A percentile compares a stretch with the other conserved stretches of the same genome.
Evolutionary conservation across 2,329 filamentous ascomycete species (phyloP).

Genomic region (Curvularia lunata): DNA sequence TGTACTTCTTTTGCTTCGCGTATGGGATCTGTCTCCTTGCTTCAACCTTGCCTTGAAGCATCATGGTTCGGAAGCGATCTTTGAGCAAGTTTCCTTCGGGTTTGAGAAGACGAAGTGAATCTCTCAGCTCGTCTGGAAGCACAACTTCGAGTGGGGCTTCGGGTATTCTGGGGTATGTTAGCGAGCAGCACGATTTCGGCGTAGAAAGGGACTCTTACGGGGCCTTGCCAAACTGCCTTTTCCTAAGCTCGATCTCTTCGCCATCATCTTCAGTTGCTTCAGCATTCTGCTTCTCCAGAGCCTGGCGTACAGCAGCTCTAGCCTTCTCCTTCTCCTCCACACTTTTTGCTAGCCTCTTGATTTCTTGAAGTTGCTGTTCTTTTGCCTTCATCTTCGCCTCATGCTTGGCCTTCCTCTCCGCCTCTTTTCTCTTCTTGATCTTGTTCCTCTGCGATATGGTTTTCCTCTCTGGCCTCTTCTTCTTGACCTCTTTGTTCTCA

Average conservation of each 20-base stretch:
- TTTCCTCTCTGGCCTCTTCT: slow-evolving; percentile 83
- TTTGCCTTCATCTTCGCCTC: slow-evolving; percentile 76
- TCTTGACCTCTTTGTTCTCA: slow-evolving; percentile 65
- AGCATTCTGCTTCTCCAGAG: slow-evolving; percentile 35
- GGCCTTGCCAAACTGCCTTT: slow-evolving; percentile 74
- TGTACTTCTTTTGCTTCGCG: slow-evolving; percentile 79
- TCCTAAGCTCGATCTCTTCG: slow-evolving; percentile 61
- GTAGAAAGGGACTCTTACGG: slow-evolving; percentile 38
- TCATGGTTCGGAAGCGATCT: slow-evolving; percentile 86
- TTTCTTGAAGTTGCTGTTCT: slow-evolving; percentile 72
- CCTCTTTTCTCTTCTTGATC: slow-evolving; percentile 85
- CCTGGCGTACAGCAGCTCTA: slow-evolving; percentile 35
- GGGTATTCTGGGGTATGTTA: slow-evolving; percentile 63
- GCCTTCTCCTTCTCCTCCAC: slow-evolving; percentile 65
- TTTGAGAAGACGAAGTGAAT: slow-evolving; percentile 64
- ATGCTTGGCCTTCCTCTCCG: slow-evolving; percentile 77
- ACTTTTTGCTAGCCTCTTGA: slow-evolving; percentile 73
- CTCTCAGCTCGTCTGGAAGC: slow-evolving; percentile 58
- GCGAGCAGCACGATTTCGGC: neutral
- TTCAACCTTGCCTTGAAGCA: slow-evolving; percentile 90
- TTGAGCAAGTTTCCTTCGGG: slow-evolving; percentile 95
- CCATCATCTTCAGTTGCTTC: slow-evolving; percentile 43
- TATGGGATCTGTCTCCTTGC: slow-evolving; percentile 78
- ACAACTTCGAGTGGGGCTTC: slow-evolving; percentile 65
- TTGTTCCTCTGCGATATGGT: slow-evolving; percentile 86